Evolutionary conservation across 2,329 filamentous ascomycete species (phyloP), one percentile per base, ranked within the genome.

Genomic region (Diaporthe helianthi): DNA sequence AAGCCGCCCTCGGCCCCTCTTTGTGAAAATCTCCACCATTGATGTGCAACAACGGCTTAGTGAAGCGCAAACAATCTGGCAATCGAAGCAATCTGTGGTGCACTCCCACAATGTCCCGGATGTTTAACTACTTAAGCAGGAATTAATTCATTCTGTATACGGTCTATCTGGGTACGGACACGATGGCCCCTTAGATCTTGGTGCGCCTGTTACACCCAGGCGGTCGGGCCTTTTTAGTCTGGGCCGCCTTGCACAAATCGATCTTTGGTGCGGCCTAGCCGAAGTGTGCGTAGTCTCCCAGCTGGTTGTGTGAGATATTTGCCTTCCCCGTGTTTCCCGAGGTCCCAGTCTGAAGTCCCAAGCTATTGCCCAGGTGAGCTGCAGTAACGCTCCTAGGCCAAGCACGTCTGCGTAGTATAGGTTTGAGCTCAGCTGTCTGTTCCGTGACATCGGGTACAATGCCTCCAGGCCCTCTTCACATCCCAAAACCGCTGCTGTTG

Each of bases 261-360:
- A 46, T 47, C 58, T 13, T 9, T 26, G 41, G 58, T 61, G 58
- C 58, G 26, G 58, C 41, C 24, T n/a, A 61, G 31, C 55, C 55
- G 55, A n/a, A n/a, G 54, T 38, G 24, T 46, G 54, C 54, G 17
- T 60, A 38, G 54, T 46, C 54, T 8, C 54, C 38, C 38, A 24
- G 36, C 36, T 60, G 44, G 38, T 38, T 46, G 26, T 26, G 54
- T 46, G 24, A 46, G 10, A 22, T 24, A 38, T 22, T 46, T 29
- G 24, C 55, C 26, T 38, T 44, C 7, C 22, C 53, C 53, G 13
- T 58, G 38, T 26, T 22, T 10, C 22, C 36, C 15, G 12, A 36
- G 29, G 29, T n/a, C 7, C 10, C n/a, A n/a, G n/a, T n/a, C n/a
- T n/a, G n/a, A n/a, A n/a, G n/a, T n/a, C n/a, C n/a, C n/a, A n/a